phyloP scores from a whole-genome alignment of 2,329 filamentous ascomycete species.

The Pestalotiopsis sp. region DNA sequence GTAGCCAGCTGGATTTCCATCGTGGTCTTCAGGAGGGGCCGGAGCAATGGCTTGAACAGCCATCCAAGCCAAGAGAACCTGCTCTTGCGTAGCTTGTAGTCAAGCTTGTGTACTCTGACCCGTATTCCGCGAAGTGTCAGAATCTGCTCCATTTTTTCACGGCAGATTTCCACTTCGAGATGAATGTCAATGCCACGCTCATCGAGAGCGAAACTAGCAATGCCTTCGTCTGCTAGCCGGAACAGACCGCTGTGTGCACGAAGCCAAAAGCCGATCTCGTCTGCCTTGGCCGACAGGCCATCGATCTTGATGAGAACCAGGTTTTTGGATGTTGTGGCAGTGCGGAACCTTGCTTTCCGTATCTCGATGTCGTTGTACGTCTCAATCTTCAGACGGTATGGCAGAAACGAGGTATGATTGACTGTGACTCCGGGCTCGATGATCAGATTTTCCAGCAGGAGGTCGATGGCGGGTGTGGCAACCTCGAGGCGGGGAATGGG shows the following conservation, averaged over 20 bases:
- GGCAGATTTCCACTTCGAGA: conserved; percentile 81
- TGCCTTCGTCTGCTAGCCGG: conserved; percentile 78
- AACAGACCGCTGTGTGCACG: conserved; percentile 77
- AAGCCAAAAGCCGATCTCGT: conserved; percentile 90
- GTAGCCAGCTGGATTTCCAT: conserved; percentile 78
- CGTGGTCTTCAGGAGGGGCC: conserved; percentile 74
- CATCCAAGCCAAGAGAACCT: conserved; percentile 79
- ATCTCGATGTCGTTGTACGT: conserved; percentile 88
- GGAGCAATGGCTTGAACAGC: conserved; percentile 82
- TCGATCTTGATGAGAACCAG: conserved; percentile 78
- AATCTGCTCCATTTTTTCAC: conserved; percentile 78
- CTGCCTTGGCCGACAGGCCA: conserved; percentile 80
- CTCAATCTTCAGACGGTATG: conserved; percentile 78
- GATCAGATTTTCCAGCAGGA: conserved; percentile 88
- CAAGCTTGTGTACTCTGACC: conserved; percentile 84
- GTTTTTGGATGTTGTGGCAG: conserved; percentile 67
- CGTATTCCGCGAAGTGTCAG: conserved; percentile 75
- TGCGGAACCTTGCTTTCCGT: conserved; percentile 74
- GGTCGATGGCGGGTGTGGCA: conserved; percentile 79
- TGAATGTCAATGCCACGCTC: conserved; percentile 85
- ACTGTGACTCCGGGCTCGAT: conserved; percentile 85
- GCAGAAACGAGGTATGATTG: conserved; percentile 86
- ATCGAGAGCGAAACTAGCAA: conserved; percentile 84
- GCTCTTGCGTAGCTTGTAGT: conserved; percentile 75
- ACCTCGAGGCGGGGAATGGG: conserved; percentile 92